A percentile compares a stretch with the other conserved stretches of the same genome.
Evolutionary conservation across 1,284 basidiomycete species (phyloP).

Genomic region (Cystobasidium slooffiae): DNA sequence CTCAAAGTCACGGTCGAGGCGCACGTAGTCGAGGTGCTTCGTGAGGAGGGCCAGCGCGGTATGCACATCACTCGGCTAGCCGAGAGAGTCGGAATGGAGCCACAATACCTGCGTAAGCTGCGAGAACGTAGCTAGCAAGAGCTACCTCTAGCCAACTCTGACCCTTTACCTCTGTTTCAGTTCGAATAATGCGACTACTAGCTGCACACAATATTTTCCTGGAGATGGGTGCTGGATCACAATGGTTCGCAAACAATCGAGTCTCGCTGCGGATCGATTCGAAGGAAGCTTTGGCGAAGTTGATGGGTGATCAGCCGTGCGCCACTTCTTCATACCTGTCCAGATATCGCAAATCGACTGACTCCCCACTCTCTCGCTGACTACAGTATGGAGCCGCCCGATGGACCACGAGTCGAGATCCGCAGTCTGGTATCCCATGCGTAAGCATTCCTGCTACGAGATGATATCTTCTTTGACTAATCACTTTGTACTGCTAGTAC

Average conservation of each 20-base stretch:
- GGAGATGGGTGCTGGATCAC: slow-evolving; percentile 38
- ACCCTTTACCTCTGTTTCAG: neutral
- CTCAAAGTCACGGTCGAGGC: slow-evolving; percentile 39
- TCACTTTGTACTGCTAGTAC: slow-evolving; percentile 3
- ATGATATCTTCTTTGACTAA: neutral
- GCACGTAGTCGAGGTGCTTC: slow-evolving; percentile 39
- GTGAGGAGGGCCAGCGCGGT: slow-evolving; percentile 37
- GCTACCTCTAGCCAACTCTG: neutral
- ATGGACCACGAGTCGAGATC: slow-evolving; percentile 38
- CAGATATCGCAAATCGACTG: no score
- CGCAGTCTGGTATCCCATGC: slow-evolving; percentile 37
- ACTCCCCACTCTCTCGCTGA: neutral
- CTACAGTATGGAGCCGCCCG: slow-evolving; percentile 27
- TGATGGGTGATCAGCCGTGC: slow-evolving; percentile 36
- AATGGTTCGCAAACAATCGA: slow-evolving; percentile 44
- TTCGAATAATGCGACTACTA: slow-evolving; percentile 40
- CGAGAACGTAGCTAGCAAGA: neutral
- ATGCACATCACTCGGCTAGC: slow-evolving; percentile 38
- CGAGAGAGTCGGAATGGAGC: slow-evolving; percentile 40
- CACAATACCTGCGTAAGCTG: slow-evolving; percentile 30
- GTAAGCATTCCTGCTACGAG: neutral
- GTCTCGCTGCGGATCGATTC: slow-evolving; percentile 39
- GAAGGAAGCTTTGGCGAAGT: slow-evolving; percentile 29
- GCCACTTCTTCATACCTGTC: neutral
- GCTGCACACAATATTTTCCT: slow-evolving; percentile 42